phyloP scores from a whole-genome alignment of 306 rosid species.

The Prunus mongolica region DNA sequence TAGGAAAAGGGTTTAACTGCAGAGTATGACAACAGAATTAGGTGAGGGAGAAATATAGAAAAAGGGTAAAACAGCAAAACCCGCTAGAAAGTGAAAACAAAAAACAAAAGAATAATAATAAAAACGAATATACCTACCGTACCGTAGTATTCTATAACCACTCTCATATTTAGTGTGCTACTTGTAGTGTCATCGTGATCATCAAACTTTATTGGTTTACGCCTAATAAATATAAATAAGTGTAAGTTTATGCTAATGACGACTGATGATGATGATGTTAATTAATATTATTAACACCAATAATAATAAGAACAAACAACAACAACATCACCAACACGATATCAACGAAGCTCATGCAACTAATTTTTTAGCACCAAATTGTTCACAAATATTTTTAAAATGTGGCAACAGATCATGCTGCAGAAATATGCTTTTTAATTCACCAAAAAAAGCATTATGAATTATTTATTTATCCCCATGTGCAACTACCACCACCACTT shows the following conservation, averaged over 20 bases:
- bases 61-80: background rate
- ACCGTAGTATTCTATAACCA: no score
- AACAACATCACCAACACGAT: background rate
- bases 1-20: background rate
- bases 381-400: background rate
- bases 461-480: background rate
- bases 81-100: background rate
- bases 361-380: background rate
- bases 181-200: constrained; percentile 1
- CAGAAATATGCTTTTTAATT: background rate
- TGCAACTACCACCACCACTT: constrained; percentile 10
- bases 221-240: background rate
- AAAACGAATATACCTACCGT: no score
- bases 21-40: background rate
- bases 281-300: background rate
- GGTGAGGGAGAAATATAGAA: background rate
- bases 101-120: background rate
- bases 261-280: constrained; percentile 3
- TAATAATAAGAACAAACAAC: background rate
- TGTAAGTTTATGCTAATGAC: background rate
- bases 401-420: background rate
- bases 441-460: background rate
- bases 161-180: background rate
- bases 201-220: background rate
- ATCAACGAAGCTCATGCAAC: background rate